A percentile compares a stretch with the other conserved stretches of the same genome.
phyloP scores from a whole-genome alignment of 257 asterid species.

The Penstemon newberryi region DNA sequence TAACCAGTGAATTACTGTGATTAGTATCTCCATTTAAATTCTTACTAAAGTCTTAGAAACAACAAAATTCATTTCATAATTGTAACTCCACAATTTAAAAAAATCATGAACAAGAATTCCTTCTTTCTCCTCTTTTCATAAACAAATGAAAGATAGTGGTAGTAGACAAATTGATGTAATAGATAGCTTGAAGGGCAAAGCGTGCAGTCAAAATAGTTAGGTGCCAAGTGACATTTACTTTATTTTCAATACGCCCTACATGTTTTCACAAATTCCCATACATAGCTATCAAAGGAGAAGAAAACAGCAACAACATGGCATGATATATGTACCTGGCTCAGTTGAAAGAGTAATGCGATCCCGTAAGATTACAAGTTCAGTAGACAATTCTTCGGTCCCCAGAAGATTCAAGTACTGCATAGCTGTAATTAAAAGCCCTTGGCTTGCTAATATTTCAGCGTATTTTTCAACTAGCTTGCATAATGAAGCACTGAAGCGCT shows the following conservation, averaged over 20 bases:
- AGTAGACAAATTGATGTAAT: no score
- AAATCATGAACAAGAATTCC: no score
- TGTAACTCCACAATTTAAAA: no score
- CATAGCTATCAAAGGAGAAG: conserved; percentile 1
- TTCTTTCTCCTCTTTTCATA: no score
- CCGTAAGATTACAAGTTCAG: conserved; percentile 76
- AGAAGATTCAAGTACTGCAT: conserved; percentile 90
- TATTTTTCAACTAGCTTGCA: conserved; percentile 92
- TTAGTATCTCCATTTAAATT: no score
- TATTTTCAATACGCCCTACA: background rate
- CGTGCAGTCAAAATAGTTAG: no score
- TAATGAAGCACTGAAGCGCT: conserved; percentile 76
- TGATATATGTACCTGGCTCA: conserved; percentile 59
- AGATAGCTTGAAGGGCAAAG: no score
- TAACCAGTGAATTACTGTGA: no score
- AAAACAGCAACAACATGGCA: conserved; percentile 20
- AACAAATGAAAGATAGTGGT: no score
- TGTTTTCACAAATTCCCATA: background rate
- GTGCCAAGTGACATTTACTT: no score
- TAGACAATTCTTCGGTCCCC: conserved; percentile 84
- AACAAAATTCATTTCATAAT: no score
- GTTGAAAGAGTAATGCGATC: conserved; percentile 84
- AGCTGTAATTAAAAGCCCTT: conserved; percentile 90
- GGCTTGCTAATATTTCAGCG: conserved; percentile 96
- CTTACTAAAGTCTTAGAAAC: no score